These are phyloP conservation scores for Naganishia albida DNA, from an alignment of 1,284 basidiomycete species.

Conservation along the genomic window DNA sequence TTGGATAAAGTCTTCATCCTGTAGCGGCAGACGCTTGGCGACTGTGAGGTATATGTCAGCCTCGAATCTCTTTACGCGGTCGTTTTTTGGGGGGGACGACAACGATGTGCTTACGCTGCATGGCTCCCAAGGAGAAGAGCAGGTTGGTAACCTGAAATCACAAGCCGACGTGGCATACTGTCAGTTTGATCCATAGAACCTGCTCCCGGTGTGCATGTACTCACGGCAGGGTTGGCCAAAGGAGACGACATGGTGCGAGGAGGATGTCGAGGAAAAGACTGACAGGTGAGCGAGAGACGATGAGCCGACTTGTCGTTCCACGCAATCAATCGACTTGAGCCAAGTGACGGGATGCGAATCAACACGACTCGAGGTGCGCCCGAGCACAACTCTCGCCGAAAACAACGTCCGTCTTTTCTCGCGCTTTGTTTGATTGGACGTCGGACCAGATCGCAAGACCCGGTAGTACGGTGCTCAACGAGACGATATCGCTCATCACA, in stretches of 20 bases:
- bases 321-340: constrained; percentile 26
- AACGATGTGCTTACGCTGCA: constrained; percentile 78
- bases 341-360: constrained; percentile 2
- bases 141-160: constrained; percentile 62
- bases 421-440: constrained; percentile 11
- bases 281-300: constrained; percentile 5
- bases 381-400: not conserved
- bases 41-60: constrained; percentile 53
- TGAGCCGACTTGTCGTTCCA: constrained; percentile 8
- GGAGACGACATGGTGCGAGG: constrained; percentile 25
- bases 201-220: not conserved
- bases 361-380: constrained; percentile 1
- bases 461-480: not conserved
- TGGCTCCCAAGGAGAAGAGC: constrained; percentile 81
- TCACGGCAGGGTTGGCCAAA: constrained; percentile 50
- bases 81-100: no score
- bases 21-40: constrained; percentile 86
- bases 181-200: not conserved
- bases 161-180: not conserved
- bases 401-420: not conserved
- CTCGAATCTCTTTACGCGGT: not conserved
- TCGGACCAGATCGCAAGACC: constrained; percentile 21
- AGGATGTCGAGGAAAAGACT: constrained; percentile 10
- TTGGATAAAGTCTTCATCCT: constrained; percentile 77
- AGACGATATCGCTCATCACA: not conserved